Evolutionary conservation across 2,329 filamentous ascomycete species (phyloP).

Genomic region (Hypoxylon sp.): DNA sequence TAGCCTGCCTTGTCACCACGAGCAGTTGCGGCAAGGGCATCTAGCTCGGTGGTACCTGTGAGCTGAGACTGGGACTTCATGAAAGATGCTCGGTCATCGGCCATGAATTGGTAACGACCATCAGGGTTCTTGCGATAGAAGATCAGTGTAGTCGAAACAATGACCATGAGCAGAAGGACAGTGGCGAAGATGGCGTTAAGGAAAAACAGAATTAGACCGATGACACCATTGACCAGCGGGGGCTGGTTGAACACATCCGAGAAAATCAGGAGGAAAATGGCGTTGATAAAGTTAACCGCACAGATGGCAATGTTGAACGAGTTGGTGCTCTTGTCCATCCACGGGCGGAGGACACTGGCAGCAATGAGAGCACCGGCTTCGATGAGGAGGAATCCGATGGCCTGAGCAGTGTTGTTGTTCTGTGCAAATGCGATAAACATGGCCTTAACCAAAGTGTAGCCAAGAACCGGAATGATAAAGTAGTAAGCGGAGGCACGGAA

Average conservation of each 20-base stretch:
- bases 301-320: conserved; percentile 89
- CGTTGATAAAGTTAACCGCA: conserved; percentile 85
- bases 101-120: conserved; percentile 89
- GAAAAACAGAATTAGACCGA: conserved; percentile 88
- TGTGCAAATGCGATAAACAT: conserved; percentile 87
- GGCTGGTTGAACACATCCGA: conserved; percentile 86
- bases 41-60: conserved; percentile 79
- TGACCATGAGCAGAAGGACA: conserved; percentile 82
- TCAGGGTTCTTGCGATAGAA: conserved; percentile 89
- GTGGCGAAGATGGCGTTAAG: conserved; percentile 84
- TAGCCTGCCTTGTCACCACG: conserved; percentile 77
- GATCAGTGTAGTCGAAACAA: conserved; percentile 75
- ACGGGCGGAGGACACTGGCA: conserved; percentile 83
- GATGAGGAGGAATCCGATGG: conserved; percentile 81
- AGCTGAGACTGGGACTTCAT: conserved; percentile 89
- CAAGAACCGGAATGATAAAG: conserved; percentile 82
- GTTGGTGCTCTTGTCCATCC: conserved; percentile 96
- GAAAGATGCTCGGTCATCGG: conserved; percentile 89
- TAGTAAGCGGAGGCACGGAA: conserved; percentile 92
- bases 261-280: conserved; percentile 85
- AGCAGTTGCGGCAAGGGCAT: conserved; percentile 85
- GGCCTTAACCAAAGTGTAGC: conserved; percentile 81
- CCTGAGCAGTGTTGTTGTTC: conserved; percentile 75
- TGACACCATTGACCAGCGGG: conserved; percentile 81
- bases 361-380: conserved; percentile 80